phyloP scores from a whole-genome alignment of 495 filamentous ascomycete species.

The Sordaria brevicollis region DNA sequence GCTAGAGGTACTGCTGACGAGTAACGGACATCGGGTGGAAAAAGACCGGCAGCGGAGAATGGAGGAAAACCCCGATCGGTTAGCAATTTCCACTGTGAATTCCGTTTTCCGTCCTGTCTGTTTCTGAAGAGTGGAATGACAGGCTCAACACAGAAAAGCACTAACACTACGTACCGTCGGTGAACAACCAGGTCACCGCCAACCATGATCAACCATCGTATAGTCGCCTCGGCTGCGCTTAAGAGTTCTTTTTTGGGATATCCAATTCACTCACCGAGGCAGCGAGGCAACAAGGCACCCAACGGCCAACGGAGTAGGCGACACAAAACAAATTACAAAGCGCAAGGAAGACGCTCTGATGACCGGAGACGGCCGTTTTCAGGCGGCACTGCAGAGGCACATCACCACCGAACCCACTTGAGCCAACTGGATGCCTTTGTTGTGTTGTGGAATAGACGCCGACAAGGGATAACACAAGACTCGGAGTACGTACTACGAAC shows the following conservation, averaged over 20 bases:
- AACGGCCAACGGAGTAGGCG: neutral
- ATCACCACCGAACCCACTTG: too few species aligned
- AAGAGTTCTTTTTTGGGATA: neutral
- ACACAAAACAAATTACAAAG: neutral
- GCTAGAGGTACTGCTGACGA: too few species aligned
- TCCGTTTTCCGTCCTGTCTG: neutral
- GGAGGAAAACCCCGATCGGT: neutral
- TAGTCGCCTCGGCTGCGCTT: neutral
- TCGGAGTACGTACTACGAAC: too few species aligned
- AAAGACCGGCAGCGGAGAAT: neutral
- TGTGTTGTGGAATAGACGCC: neutral
- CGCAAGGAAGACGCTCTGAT: neutral
- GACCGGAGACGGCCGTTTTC: neutral
- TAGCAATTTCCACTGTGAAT: neutral
- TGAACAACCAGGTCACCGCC: neutral
- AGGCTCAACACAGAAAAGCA: neutral
- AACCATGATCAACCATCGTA: too few species aligned
- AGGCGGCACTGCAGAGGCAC: too few species aligned
- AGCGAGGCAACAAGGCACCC: too few species aligned
- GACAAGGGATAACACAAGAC: neutral
- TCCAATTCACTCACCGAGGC: neutral
- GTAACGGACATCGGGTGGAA: neutral
- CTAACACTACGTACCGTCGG: neutral
- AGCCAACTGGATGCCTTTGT: neutral
- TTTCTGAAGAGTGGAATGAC: neutral